Base-by-base conservation (phyloP, 1,284 basidiomycete genomes). In the Tausonia pullulans region DNA sequence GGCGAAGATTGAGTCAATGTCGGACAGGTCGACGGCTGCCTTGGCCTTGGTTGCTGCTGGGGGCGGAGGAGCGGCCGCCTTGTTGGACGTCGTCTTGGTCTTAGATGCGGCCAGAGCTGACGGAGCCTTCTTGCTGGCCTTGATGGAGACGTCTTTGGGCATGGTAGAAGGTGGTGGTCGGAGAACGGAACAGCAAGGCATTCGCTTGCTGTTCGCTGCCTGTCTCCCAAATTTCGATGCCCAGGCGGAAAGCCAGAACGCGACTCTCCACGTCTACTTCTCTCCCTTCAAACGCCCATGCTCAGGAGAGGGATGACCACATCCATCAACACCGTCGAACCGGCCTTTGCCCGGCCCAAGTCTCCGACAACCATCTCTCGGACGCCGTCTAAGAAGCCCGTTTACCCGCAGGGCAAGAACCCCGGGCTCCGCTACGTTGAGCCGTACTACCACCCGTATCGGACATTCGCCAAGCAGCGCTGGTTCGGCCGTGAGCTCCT, bases 391-490 rank as follows among this genome's bases (percentile, higher is more conserved):
- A 63, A 63, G 27, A 50, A 56, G 46, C 27, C 27, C 27, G 43
- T 52, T 39, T 62, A 61, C 41, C 69, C 72, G 13, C 72, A 71
- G 62, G 75, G 75, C 3, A 61, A 72, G 65, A 72, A 77, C 66
- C 76, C 76, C 0, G 74, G 72, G 53, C 69, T 79, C 64, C 68
- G 78, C 16, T 79, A 79, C 67, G 71, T 74, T 58, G 71, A 72
- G 65, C 77, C 78, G 27, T 79, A 79, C 69, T 78, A 79, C 78
- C 79, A 74, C 71, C 75, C 77, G 11, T 81, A 92, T 75, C 87
- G 85, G 27, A 96, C 92, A 0, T 94, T 88, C 82, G 90, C 91
- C 40, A 98, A 98, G 77, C 83, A 86, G 67, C 82, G 94, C 44
- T 97, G 89, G 89, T 81, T 90, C 58, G 85, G 87, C 16, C 80